Evolutionary conservation across 202 grass and related monocot species (phyloP).

Genomic region (Zizania palustris): DNA sequence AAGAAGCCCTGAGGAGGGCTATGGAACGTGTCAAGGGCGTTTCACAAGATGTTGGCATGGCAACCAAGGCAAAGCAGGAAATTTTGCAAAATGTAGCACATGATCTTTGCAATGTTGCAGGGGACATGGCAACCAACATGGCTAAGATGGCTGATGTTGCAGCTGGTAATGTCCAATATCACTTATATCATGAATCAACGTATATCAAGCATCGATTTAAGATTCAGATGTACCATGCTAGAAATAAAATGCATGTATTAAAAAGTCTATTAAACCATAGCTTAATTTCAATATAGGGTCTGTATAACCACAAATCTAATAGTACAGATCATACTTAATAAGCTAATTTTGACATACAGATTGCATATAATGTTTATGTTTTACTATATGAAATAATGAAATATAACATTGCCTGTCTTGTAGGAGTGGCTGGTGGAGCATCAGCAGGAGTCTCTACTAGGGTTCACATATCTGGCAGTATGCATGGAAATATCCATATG

Average conservation of each 20-base stretch:
- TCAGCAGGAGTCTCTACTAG: not conserved
- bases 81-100: conserved; percentile 9
- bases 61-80: conserved; percentile 21
- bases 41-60: not conserved
- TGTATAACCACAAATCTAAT: not conserved
- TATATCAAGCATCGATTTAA: not conserved
- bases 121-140: conserved; percentile 34
- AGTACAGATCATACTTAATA: too few relatives aligned
- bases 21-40: conserved; percentile 9
- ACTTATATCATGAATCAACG: not conserved
- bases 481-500: conserved; percentile 19
- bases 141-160: conserved; percentile 36
- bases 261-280: not conserved
- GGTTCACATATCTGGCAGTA: not conserved
- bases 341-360: too few relatives aligned
- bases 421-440: conserved; percentile 39
- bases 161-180: conserved; percentile 19
- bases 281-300: not conserved
- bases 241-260: not conserved
- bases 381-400: not conserved
- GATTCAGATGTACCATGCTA: not conserved
- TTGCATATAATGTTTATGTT: too few relatives aligned
- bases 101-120: conserved; percentile 12
- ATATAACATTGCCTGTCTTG: not conserved
- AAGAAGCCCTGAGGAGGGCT: conserved; percentile 12